Conservation (phyloP, 2,329 filamentous ascomycete genomes). For the Colletotrichum camelliae region DNA sequence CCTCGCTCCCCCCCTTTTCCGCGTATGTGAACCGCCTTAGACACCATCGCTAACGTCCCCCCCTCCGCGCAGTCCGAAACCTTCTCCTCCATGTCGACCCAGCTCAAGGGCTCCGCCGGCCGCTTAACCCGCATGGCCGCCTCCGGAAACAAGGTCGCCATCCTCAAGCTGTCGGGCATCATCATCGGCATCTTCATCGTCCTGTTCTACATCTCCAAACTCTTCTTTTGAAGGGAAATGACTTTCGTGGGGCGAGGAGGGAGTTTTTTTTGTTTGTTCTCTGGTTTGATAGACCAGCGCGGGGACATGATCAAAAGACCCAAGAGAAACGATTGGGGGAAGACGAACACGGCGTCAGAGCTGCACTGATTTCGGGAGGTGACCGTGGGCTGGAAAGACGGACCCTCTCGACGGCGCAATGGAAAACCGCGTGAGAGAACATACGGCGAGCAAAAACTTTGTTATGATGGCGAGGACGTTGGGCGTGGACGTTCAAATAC, state of each 20-base stretch:
- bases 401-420: not conserved
- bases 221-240: conserved; percentile 58
- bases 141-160: conserved; percentile 87
- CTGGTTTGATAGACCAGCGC: not conserved
- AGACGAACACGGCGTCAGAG: not conserved
- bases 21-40: not conserved
- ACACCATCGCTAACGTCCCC: not conserved
- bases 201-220: conserved; percentile 74
- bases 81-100: conserved; percentile 85
- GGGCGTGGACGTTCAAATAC: conserved; percentile 18
- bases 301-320: not conserved
- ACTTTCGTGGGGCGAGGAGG: not conserved
- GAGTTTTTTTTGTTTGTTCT: not conserved
- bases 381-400: not conserved
- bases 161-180: conserved; percentile 88
- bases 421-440: not conserved
- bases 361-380: not conserved
- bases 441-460: not conserved
- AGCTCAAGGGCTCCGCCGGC: conserved; percentile 82
- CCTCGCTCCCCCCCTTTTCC: not conserved
- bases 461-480: not conserved
- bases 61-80: conserved; percentile 72
- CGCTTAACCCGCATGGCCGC: conserved; percentile 90
- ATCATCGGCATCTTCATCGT: conserved; percentile 75
- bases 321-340: not conserved